A percentile compares a stretch with the other conserved stretches of the same genome.
Evolutionary conservation across 768 basidiomycete species (phyloP).

Genomic region (Agaricus blazei): DNA sequence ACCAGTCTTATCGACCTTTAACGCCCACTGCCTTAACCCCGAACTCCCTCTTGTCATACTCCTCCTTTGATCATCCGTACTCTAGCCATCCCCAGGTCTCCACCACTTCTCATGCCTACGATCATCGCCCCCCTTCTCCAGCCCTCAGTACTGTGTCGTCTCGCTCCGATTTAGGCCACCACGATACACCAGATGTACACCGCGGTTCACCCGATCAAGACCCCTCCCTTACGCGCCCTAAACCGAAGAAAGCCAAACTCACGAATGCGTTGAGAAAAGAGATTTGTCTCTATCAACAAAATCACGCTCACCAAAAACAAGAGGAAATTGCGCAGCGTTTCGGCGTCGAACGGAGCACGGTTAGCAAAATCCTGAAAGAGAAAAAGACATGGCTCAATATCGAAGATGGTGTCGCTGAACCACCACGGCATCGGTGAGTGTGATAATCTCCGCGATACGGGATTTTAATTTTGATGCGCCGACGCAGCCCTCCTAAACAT

Average conservation of each 20-base stretch:
- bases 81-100: conserved; percentile 42
- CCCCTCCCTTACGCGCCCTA: conserved; percentile 5
- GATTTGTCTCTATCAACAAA: conserved; percentile 64
- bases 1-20: conserved; percentile 6
- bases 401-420: conserved; percentile 50
- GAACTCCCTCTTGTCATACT: conserved; percentile 39
- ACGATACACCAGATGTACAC: conserved; percentile 13
- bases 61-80: conserved; percentile 32
- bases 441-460: not conserved
- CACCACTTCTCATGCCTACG: conserved; percentile 29
- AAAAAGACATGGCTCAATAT: conserved; percentile 79
- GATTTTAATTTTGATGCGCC: not conserved
- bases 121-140: conserved; percentile 57
- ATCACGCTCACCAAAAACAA: conserved; percentile 68
- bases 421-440: conserved; percentile 63
- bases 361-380: conserved; percentile 86
- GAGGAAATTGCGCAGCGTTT: conserved; percentile 78
- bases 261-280: conserved; percentile 68
- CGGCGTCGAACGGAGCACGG: conserved; percentile 86
- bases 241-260: conserved; percentile 36
- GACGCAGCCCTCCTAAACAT: conserved; percentile 71
- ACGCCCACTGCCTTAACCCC: conserved; percentile 23
- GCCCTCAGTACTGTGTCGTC: conserved; percentile 55
- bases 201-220: conserved; percentile 14
- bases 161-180: conserved; percentile 34